Conservation (phyloP, 768 basidiomycete genomes). For the Trametes gibbosa region DNA sequence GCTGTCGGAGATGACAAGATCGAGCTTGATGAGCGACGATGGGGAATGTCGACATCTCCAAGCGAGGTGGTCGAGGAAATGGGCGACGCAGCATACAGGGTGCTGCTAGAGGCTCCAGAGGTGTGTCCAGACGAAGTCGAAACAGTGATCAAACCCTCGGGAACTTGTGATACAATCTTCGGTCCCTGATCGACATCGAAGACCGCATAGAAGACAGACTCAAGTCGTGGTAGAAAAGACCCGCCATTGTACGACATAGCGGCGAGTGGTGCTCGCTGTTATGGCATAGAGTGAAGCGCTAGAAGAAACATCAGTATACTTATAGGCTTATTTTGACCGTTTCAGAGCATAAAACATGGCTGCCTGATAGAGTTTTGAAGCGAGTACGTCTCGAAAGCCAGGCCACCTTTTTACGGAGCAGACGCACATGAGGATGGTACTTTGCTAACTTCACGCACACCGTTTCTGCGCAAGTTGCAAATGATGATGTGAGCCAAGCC, state of each 20-base stretch:
- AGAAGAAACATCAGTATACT: too few species aligned
- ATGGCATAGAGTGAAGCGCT: too few species aligned
- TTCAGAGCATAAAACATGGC: too few species aligned
- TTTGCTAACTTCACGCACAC: too few species aligned
- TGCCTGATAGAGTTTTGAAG: too few species aligned
- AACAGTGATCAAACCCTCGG: constrained; percentile 80
- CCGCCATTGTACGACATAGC: constrained; percentile 47
- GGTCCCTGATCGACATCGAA: constrained; percentile 87
- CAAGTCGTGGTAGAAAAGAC: constrained; percentile 75
- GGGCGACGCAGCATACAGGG: constrained; percentile 34
- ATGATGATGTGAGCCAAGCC: too few species aligned
- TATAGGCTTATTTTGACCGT: too few species aligned
- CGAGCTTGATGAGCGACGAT: constrained; percentile 52
- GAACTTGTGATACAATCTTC: constrained; percentile 90
- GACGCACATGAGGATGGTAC: too few species aligned
- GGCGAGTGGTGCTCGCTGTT: too few species aligned
- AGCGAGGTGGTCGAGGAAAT: constrained; percentile 29
- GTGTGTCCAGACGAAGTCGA: constrained; percentile 20
- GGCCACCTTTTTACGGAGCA: too few species aligned
- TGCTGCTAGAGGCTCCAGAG: constrained; percentile 16
- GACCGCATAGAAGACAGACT: constrained; percentile 90
- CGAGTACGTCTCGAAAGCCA: too few species aligned
- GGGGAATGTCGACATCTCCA: constrained; percentile 32
- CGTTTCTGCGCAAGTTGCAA: too few species aligned
- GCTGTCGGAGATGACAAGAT: constrained; percentile 48